Evolutionary conservation across 2,329 filamentous ascomycete genomes (phyloP).

Genomic region (Colletotrichum musicola): DNA sequence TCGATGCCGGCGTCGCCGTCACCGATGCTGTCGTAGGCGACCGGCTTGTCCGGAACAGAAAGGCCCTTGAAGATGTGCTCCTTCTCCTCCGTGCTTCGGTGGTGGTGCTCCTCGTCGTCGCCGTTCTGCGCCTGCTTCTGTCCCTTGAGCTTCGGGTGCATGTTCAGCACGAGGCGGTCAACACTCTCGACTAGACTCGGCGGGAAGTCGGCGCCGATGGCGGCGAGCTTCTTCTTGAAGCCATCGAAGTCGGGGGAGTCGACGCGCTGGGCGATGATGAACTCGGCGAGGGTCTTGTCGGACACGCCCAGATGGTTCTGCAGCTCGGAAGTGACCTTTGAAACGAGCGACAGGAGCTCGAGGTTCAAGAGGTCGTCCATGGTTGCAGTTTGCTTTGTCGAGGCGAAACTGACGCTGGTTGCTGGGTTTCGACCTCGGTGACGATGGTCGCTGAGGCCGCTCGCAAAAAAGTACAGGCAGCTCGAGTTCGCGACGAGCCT

Average conservation of each 20-base stretch:
- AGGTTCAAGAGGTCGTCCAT: slow-evolving; percentile 93
- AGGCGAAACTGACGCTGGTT: slow-evolving; percentile 5
- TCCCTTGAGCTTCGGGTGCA: slow-evolving; percentile 90
- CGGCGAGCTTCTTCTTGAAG: slow-evolving; percentile 82
- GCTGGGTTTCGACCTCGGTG: slow-evolving; percentile 2
- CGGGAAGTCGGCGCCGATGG: slow-evolving; percentile 85
- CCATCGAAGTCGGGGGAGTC: slow-evolving; percentile 77
- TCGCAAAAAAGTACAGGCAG: slow-evolving; percentile 23
- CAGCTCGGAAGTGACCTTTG: slow-evolving; percentile 92
- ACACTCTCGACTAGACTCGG: slow-evolving; percentile 90
- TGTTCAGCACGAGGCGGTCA: slow-evolving; percentile 86
- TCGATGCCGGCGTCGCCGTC: slow-evolving; percentile 59
- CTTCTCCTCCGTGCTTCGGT: slow-evolving; percentile 72
- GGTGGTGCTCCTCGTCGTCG: slow-evolving; percentile 57
- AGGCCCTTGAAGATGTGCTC: slow-evolving; percentile 91
- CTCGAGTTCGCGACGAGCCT: slow-evolving; percentile 13
- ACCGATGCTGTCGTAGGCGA: slow-evolving; percentile 47
- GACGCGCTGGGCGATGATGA: slow-evolving; percentile 90
- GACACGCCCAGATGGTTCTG: slow-evolving; percentile 93
- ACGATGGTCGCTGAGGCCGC: slow-evolving; percentile 27
- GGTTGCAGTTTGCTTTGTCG: slow-evolving; percentile 39
- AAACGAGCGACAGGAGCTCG: slow-evolving; percentile 93
- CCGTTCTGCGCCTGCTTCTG: slow-evolving; percentile 52
- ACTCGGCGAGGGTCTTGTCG: slow-evolving; percentile 96
- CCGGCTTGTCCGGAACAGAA: slow-evolving; percentile 83